Evolutionary conservation across 371 early-diverging fungal species (phyloP).

Genomic region (Mucor racemosus): DNA sequence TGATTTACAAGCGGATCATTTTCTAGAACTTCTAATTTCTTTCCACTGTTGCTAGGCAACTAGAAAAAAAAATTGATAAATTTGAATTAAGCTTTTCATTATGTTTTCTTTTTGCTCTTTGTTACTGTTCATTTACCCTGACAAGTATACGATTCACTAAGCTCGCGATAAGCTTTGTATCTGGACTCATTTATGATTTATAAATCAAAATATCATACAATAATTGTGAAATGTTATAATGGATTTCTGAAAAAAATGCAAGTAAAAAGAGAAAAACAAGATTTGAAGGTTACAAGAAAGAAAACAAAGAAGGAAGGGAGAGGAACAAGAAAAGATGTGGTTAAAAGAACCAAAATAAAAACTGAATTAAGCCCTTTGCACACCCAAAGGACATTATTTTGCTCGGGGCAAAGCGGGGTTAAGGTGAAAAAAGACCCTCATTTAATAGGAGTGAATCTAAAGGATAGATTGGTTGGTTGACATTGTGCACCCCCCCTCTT

Average conservation of each 20-base stretch:
- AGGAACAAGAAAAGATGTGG: neutral
- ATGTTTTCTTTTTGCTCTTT: neutral
- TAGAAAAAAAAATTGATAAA: constrained; percentile 23
- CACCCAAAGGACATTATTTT: constrained; percentile 4
- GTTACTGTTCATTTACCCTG: constrained; percentile 27
- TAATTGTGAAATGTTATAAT: neutral
- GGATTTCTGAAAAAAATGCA: neutral
- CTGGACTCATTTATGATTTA: constrained; percentile 39
- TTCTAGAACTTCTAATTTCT: constrained; percentile 58
- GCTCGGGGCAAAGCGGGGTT: constrained; percentile 11
- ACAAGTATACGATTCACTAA: constrained; percentile 46
- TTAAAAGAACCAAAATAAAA: neutral
- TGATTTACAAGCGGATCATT: constrained; percentile 68
- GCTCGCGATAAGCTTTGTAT: constrained; percentile 49
- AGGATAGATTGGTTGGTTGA: neutral
- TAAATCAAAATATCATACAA: constrained; percentile 5
- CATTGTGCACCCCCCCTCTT: neutral
- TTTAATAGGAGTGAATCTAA: neutral
- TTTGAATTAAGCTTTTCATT: constrained; percentile 6
- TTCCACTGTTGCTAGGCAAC: constrained; percentile 65
- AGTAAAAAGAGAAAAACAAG: neutral
- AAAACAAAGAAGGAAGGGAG: constrained; percentile 1
- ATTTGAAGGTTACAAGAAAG: constrained; percentile 9
- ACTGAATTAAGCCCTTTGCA: neutral
- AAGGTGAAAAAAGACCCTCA: neutral